Base-by-base conservation (phyloP, 2,329 filamentous ascomycete genomes). In the Parastagonospora nodorum region DNA sequence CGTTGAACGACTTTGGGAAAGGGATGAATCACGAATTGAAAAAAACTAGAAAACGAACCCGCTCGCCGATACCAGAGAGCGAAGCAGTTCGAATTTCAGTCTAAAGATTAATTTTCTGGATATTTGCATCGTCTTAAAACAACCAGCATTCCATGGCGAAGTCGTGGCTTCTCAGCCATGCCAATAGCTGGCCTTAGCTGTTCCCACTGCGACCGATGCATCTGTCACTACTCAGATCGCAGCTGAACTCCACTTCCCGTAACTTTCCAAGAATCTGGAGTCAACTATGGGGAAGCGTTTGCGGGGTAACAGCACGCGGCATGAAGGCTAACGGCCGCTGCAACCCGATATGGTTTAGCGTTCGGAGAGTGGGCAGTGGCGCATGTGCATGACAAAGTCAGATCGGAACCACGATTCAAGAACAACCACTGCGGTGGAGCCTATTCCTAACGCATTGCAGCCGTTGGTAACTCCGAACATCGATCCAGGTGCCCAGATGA, bases 341-440 rank as follows among this genome's bases (percentile, higher is more conserved):
- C 19, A 24, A 24, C 19, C 19, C 19, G 19, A 24, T 24, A 24
- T 24, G 19, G 19, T 24, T 15, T 29, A 43, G 51, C 45, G 42
- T 35, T 49, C 48, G 54, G 54, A 57, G 50, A 35, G 51, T 49
- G 54, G 54, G 48, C 37, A 14, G 32, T 30, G 38, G 40, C 32
- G 30, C 36, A 6, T 11, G 5, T 12, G 27, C 37, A 46, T 35
- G 32, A 14, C 19, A 24, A 24, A 5, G 19, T 24, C 19, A 24
- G 19, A 24, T 24, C 19, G 19, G 19, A 24, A 24, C 19, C 19
- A 5, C 19, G 19, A 24, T 24, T 24, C 19, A 24, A 24, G 19
- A 24, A 24, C 19, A 24, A 24, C 19, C 19, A 24, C 3, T 24
- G 19, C 19, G 19, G 19, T 24, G 19, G 19, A 24, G 19, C 5